Percentiles rank a stretch among this genome's conserved stretches.
Evolutionary conservation across 2,329 filamentous ascomycete species (phyloP).

Genomic region (Microcyclospora tardicrescens): DNA sequence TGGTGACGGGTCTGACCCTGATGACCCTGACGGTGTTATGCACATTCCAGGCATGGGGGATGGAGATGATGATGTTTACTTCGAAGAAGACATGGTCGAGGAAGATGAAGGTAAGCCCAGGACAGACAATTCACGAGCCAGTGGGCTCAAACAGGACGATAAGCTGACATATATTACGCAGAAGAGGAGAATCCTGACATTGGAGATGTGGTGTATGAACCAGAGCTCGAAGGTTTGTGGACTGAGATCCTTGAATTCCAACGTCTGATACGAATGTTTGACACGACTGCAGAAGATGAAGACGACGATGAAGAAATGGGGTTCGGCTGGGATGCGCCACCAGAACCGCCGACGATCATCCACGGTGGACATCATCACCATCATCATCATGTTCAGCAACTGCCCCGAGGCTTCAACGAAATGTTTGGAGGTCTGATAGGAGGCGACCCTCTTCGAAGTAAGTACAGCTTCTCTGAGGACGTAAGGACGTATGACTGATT

Average conservation of each 20-base stretch:
- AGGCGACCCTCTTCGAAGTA: no score
- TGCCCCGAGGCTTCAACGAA: conserved; percentile 12
- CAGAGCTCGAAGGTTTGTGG: conserved; percentile 29
- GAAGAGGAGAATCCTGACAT: conserved; percentile 59
- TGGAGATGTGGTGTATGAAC: conserved; percentile 47
- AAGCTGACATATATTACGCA: conserved; percentile 23
- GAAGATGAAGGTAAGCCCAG: conserved; percentile 33
- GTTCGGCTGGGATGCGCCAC: conserved; percentile 15
- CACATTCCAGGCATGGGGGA: conserved; percentile 29
- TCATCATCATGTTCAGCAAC: conserved; percentile 16
- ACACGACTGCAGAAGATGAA: conserved; percentile 13
- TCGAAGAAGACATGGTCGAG: conserved; percentile 46
- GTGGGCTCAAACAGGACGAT: neutral
- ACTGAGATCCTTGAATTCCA: neutral
- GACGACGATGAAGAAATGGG: conserved; percentile 17
- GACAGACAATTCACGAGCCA: neutral
- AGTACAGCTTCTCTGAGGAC: no score
- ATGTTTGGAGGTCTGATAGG: conserved; percentile 9
- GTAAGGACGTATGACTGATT: neutral
- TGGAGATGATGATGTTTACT: conserved; percentile 35
- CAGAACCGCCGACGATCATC: conserved; percentile 7
- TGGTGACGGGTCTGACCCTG: conserved; percentile 24
- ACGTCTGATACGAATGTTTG: neutral
- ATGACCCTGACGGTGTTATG: conserved; percentile 21
- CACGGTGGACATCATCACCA: conserved; percentile 9